Base-by-base conservation (phyloP, 2,329 filamentous ascomycete genomes). In the Microdochium bolleyi region DNA sequence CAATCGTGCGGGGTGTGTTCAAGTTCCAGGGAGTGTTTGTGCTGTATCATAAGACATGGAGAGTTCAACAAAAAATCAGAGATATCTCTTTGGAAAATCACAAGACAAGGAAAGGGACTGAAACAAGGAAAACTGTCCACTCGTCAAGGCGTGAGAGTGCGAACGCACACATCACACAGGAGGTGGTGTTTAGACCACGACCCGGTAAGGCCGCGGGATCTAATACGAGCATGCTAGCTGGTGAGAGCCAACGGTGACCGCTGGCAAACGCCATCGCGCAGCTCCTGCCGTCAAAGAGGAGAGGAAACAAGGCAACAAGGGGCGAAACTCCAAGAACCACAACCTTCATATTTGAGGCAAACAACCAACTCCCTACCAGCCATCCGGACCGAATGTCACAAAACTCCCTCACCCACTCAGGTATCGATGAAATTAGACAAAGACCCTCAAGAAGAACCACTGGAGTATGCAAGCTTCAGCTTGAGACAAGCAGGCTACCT, bases 71-170 rank as follows among this genome's bases (percentile, higher is more conserved):
- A 46, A 46, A 46, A 46, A 46, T 8, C 41, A 46, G 41, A 46
- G 41, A 46, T 46, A 46, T 46, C 41, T 46, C 41, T 46, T 46
- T 46, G 41, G 41, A 19, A 46, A 46, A 46, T 46, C 41, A 46
- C 41, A 46, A 46, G 19, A 46, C 41, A 46, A 22, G 27, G 41
- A 13, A 22, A 46, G 41, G 13, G 41, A 46, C 41, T 3, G 3
- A 5, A 22, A 46, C n/a, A 46, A 24, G 41, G 13, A 46, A 30
- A 46, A 46, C 41, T 46, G 14, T 19, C 41, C 41, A 21, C 19
- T 46, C 41, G 41, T 46, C 41, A 22, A 46, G 41, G 21, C 19
- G 19, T 19, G 8, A 22, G 41, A 46, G 41, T 19, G 41, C 41
- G 21, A 24, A 7, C 41, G 41, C 41, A 24, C 41, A 4, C 41